phyloP scores from a whole-genome alignment of 2,329 filamentous ascomycete species.

The Didymella lethalis region DNA sequence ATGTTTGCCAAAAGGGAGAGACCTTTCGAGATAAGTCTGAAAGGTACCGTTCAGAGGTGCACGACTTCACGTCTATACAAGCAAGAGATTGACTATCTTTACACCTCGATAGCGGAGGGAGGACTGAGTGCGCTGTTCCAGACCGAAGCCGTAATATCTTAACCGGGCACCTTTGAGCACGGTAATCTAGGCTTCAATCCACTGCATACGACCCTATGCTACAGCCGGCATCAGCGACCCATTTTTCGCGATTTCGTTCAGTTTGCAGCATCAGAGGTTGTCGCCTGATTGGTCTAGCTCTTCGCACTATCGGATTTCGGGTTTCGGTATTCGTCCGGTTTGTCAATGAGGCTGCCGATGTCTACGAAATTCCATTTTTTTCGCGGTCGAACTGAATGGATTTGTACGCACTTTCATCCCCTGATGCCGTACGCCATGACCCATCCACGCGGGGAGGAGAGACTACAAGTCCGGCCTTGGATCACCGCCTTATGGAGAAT shows the following conservation, averaged over 20 bases:
- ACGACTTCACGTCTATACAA: conserved; percentile 54
- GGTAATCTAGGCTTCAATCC: neutral
- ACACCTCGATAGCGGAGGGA: conserved; percentile 33
- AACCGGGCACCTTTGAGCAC: neutral
- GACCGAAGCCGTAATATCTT: conserved; percentile 11
- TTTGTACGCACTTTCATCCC: neutral
- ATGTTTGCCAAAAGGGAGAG: conserved; percentile 55
- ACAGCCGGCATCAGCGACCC: neutral
- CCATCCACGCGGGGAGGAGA: neutral
- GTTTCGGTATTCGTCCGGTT: conserved; percentile 1
- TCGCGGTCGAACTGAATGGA: neutral
- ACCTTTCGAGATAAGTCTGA: conserved; percentile 57
- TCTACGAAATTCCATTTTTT: neutral
- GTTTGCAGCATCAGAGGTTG: neutral
- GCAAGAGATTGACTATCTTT: conserved; percentile 59
- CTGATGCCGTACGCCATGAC: neutral
- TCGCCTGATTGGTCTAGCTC: neutral
- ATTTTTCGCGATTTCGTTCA: neutral
- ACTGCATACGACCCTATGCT: neutral
- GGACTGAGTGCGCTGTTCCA: conserved; percentile 20
- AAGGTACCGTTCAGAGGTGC: conserved; percentile 56
- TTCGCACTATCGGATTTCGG: conserved; percentile 4
- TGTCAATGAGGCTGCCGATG: neutral
- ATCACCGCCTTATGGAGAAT: neutral
- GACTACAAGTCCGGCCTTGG: neutral